Evolutionary conservation across 495 filamentous ascomycete species (phyloP), one percentile per base, ranked within the genome.

Genomic region (Trichoderma gamsii): DNA sequence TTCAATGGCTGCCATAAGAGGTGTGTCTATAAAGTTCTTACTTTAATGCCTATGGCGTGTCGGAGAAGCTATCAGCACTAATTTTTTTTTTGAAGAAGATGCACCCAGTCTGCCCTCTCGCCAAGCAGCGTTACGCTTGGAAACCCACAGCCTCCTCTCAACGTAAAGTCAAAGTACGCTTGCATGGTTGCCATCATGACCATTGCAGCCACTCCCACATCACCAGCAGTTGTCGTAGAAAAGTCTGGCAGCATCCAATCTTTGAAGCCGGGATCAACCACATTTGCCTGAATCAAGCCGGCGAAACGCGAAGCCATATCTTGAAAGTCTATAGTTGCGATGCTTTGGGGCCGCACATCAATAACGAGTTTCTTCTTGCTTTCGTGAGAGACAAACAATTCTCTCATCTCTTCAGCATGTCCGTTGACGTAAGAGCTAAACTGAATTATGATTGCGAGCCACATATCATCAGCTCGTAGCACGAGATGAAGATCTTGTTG

Each of bases 171-270:
- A n/a, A n/a, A n/a, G n/a, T n/a, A n/a, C n/a, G n/a, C n/a, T n/a
- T n/a, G n/a, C n/a, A 82, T 76, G 38, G 80, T 74, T 46, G 78
- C 76, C 78, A 83, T 81, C 70, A 83, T 76, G 15, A 81, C 68
- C 59, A 82, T 29, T 1, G 29, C 1, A 29, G 29, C 29, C 1
- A 29, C 29, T 29, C 29, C 29, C 4, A 29, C 1, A 29, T 29
- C 29, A 29, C 29, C 72, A 61, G 74, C 73, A 1, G 80, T 44
- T 44, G 43, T 44, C 6, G 41, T 44, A 6, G 41, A 16, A 44
- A 16, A 44, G 66, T 77, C 1, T 16, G 41, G 15, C 29, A 44
- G 15, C 41, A 44, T 65, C 38, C 70, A 61, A 66, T 1, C 29
- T 29, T 29, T 29, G 83, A 83, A 27, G 41, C 52, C 35, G 74